Conservation (phyloP, 306 rosid species). For the Vachellia pachyceras region DNA sequence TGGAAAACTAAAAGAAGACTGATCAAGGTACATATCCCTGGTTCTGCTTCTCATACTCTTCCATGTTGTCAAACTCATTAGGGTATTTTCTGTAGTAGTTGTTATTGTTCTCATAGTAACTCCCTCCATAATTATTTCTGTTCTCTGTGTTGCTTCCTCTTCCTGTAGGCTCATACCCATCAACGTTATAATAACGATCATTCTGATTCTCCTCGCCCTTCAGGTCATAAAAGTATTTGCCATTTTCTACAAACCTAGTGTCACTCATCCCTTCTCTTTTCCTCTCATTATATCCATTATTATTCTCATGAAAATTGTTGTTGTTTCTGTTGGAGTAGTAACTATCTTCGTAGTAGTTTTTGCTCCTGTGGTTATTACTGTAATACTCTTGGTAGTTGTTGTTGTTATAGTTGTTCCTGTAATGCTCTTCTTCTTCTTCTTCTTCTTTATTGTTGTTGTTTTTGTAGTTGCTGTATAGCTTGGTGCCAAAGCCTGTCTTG, state of each 20-base stretch:
- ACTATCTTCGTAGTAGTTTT: not conserved
- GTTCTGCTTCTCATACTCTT: constrained; percentile 72
- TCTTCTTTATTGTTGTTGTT: not conserved
- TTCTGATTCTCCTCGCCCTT: constrained; percentile 28
- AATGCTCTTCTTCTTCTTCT: not conserved
- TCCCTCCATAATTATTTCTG: constrained; percentile 30
- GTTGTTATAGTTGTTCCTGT: constrained; percentile 12
- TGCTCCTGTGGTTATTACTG: not conserved
- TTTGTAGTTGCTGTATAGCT: constrained; percentile 32
- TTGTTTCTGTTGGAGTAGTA: no score
- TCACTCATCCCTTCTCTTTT: constrained; percentile 80
- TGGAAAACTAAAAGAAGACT: not conserved
- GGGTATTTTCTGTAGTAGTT: constrained; percentile 37
- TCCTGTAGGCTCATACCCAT: not conserved
- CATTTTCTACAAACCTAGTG: constrained; percentile 73
- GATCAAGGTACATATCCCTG: constrained; percentile 55
- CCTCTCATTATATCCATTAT: constrained; percentile 32
- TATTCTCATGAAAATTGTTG: not conserved
- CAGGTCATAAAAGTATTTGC: constrained; percentile 39
- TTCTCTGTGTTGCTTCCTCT: constrained; percentile 14
- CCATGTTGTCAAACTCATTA: constrained; percentile 74
- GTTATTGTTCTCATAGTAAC: constrained; percentile 34
- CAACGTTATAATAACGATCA: constrained; percentile 22
- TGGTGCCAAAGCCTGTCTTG: constrained; percentile 41
- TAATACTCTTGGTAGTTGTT: not conserved